Percentiles rank a stretch among this genome's conserved stretches.
Evolutionary conservation across 2,329 filamentous ascomycete genomes (phyloP).

Genomic region (Pestalotiopsis sp.): DNA sequence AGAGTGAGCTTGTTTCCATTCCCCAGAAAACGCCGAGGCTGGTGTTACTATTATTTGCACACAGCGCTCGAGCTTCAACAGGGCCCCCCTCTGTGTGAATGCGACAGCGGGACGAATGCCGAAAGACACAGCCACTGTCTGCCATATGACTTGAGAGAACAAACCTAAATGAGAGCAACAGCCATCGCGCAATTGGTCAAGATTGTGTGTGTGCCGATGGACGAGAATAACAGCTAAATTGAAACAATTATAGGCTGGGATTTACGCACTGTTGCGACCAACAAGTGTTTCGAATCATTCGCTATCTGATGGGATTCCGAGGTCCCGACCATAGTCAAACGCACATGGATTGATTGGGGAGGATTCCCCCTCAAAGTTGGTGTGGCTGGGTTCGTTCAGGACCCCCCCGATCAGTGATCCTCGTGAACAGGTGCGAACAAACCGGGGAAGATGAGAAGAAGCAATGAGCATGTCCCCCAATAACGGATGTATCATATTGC

Average conservation of each 20-base stretch:
- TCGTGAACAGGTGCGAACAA: conserved; percentile 8
- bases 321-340: conserved; percentile 9
- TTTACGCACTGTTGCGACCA: conserved; percentile 10
- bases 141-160: not conserved
- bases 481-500: conserved; percentile 24
- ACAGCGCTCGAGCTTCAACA: not conserved
- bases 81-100: not conserved
- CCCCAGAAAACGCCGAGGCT: not conserved
- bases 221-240: conserved; percentile 3
- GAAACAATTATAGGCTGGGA: conserved; percentile 7
- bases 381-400: conserved; percentile 15
- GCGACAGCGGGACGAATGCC: not conserved
- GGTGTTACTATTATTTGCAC: not conserved
- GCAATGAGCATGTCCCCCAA: conserved; percentile 21
- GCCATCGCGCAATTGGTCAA: not conserved
- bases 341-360: not conserved
- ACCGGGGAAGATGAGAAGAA: conserved; percentile 16
- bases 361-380: not conserved
- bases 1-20: not conserved
- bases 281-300: conserved; percentile 10
- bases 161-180: not conserved
- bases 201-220: not conserved
- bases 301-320: not conserved
- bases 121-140: not conserved
- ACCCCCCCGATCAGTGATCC: not conserved